Percentiles rank a stretch among this genome's conserved stretches.
Conservation (phyloP, 257 asterid genomes). For the Solanum gracilifrons region DNA sequence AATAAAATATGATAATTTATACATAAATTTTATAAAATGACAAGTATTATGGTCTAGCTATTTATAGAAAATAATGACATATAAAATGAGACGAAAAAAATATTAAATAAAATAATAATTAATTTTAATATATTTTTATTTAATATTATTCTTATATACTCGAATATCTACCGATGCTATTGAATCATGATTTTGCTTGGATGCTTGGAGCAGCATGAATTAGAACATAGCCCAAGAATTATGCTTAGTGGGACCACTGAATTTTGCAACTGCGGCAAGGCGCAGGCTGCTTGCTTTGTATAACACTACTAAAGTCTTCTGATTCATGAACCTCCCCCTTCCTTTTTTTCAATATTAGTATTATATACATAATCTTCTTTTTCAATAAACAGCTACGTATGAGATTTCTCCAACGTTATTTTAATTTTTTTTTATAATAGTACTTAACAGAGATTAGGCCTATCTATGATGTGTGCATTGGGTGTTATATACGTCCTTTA, state of each 20-base stretch:
- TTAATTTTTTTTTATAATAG: not conserved
- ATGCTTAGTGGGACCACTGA: conserved; percentile 6
- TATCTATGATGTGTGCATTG: not conserved
- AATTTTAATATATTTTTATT: no score
- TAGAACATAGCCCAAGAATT: not conserved
- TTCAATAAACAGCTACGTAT: not conserved
- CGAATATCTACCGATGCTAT: no score
- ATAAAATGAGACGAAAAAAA: no score
- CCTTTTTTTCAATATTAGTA: not conserved
- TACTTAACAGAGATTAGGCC: not conserved
- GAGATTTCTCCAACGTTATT: not conserved
- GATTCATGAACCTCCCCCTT: not conserved
- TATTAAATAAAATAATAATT: no score
- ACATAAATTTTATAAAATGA: no score
- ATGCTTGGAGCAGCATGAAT: not conserved
- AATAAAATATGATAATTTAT: no score
- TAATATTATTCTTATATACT: no score
- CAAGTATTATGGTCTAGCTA: no score
- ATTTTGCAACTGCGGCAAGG: conserved; percentile 24
- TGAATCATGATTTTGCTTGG: not conserved
- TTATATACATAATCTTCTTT: not conserved
- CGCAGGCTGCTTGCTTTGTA: not conserved
- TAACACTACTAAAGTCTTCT: not conserved
- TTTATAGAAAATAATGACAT: no score
- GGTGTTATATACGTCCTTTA: not conserved